A percentile compares a stretch with the other conserved stretches of the same genome.
Evolutionary conservation across 164 flowering plant species (phyloP).

Genomic region (Berberis vulgaris): DNA sequence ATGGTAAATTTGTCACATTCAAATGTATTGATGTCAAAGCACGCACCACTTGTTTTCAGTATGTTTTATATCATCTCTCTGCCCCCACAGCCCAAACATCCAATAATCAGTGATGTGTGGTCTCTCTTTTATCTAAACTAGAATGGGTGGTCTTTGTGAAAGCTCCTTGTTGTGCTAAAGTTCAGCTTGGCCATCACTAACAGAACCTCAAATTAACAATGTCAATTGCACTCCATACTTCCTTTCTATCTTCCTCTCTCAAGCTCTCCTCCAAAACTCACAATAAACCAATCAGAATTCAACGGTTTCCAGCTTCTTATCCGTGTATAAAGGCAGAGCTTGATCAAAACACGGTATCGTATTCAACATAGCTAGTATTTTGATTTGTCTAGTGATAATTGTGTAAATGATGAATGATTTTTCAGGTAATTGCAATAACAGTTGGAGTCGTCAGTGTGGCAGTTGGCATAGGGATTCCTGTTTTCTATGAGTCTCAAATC

Average conservation of each 20-base stretch:
- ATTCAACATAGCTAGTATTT: background rate
- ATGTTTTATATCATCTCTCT: too few relatives aligned
- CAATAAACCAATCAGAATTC: slow-evolving; percentile 6
- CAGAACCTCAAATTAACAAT: slow-evolving; percentile 5
- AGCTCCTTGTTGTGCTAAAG: background rate
- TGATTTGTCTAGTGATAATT: too few relatives aligned
- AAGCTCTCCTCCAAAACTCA: slow-evolving; percentile 12
- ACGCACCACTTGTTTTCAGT: too few relatives aligned
- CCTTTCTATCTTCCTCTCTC: slow-evolving; percentile 16
- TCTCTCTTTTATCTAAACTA: too few relatives aligned
- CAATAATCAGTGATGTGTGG: too few relatives aligned
- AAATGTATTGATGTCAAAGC: too few relatives aligned
- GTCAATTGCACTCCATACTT: slow-evolving; percentile 17
- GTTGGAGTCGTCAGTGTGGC: slow-evolving; percentile 90
- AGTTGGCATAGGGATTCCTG: slow-evolving; percentile 85
- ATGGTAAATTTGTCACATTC: too few relatives aligned
- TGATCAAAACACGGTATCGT: slow-evolving; percentile 26
- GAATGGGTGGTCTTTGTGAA: background rate
- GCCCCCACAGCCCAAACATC: too few relatives aligned
- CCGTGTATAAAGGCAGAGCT: slow-evolving; percentile 27
- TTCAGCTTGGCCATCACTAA: background rate
- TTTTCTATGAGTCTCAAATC: slow-evolving; percentile 86
- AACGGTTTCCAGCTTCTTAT: slow-evolving; percentile 16
- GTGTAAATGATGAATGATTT: background rate
- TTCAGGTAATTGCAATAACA: slow-evolving; percentile 69